Evolutionary conservation across 495 filamentous ascomycete species (phyloP).

Genomic region (Podospora tetraspora): DNA sequence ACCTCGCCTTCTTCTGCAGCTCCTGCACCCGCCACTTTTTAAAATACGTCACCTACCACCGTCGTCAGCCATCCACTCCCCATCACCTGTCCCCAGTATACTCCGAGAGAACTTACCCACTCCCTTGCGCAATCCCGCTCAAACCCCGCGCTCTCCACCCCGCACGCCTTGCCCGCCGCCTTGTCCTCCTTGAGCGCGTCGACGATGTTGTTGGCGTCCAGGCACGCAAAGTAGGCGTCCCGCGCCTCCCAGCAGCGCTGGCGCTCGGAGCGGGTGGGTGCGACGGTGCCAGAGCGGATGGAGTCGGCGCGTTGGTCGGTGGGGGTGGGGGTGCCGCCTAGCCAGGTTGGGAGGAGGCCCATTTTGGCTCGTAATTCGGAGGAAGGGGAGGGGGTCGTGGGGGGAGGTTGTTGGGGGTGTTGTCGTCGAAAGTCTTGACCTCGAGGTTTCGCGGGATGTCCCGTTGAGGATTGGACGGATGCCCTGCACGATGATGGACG

Average conservation of each 20-base stretch:
- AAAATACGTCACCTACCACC: constrained; percentile 77
- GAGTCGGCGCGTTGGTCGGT: background rate
- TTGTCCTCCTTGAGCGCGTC: constrained; percentile 73
- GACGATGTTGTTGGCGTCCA: constrained; percentile 74
- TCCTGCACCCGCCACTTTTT: constrained; percentile 93
- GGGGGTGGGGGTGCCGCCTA: background rate
- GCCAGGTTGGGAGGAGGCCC: constrained; percentile 36
- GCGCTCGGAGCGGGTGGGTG: constrained; percentile 72
- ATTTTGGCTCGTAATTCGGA: no score
- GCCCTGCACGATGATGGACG: background rate
- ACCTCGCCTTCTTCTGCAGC: constrained; percentile 69
- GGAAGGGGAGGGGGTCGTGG: no score
- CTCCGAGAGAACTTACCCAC: constrained; percentile 20
- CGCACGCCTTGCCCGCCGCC: constrained; percentile 60
- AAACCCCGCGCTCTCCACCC: constrained; percentile 58
- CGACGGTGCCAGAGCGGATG: constrained; percentile 55
- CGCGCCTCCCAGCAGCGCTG: constrained; percentile 79
- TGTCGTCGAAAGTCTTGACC: background rate
- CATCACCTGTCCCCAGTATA: background rate
- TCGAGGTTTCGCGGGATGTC: constrained; percentile 1
- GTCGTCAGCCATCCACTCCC: background rate
- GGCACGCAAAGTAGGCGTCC: constrained; percentile 78
- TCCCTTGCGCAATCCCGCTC: constrained; percentile 63
- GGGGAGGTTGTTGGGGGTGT: background rate
- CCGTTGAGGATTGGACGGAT: background rate